phyloP scores from a whole-genome alignment of 257 asterid species.

The Penstemon eatonii region DNA sequence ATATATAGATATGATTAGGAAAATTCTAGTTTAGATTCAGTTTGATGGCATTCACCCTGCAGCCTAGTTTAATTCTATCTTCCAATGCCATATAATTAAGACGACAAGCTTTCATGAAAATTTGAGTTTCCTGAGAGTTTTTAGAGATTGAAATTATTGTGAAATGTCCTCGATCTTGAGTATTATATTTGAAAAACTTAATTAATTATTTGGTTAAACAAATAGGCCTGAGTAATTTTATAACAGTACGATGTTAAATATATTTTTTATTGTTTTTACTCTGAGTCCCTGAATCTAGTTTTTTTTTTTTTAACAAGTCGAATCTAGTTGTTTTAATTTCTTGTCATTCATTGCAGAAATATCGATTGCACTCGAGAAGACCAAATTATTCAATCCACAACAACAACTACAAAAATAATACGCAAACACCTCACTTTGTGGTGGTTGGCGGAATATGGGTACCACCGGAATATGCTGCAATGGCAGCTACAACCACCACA shows the following conservation, averaged over 20 bases:
- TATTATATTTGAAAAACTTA: too few relatives aligned
- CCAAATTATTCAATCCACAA: constrained; percentile 42
- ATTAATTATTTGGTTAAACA: too few relatives aligned
- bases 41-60: constrained; percentile 18
- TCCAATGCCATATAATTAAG: neutral
- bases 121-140: too few relatives aligned
- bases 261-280: neutral
- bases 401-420: constrained; percentile 24
- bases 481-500: constrained; percentile 23
- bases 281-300: neutral
- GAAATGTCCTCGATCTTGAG: too few relatives aligned
- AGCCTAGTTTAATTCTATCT: constrained; percentile 21
- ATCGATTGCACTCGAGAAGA: constrained; percentile 61
- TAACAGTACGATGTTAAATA: neutral
- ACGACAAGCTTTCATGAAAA: neutral
- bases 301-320: neutral
- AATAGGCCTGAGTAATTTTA: too few relatives aligned
- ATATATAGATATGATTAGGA: neutral
- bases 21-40: constrained; percentile 2
- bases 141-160: too few relatives aligned
- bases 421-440: constrained; percentile 43
- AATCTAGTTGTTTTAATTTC: neutral
- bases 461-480: constrained; percentile 39
- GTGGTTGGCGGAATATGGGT: constrained; percentile 54
- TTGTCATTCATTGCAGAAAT: constrained; percentile 38